Evolutionary conservation across 352 stramenopile species (phyloP).

Genomic region (Hyaloperonospora arabidopsidis): DNA sequence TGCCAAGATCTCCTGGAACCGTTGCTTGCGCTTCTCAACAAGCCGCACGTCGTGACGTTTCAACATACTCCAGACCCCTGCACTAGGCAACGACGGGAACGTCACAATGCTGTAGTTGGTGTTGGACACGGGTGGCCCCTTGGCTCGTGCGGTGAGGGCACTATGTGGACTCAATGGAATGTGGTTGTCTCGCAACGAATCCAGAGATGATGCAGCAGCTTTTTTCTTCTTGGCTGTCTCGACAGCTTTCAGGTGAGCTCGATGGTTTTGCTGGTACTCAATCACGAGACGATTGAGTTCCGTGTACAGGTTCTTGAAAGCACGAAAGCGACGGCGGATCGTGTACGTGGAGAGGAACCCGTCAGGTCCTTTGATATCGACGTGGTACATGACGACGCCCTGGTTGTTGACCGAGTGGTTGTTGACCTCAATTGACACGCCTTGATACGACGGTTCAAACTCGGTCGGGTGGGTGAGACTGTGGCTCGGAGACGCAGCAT

Average conservation of each 20-base stretch:
- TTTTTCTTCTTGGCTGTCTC: no score
- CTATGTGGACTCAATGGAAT: conserved; percentile 42
- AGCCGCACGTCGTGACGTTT: conserved; percentile 75
- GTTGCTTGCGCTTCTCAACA: conserved; percentile 72
- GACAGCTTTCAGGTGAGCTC: background rate
- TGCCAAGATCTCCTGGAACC: conserved; percentile 76
- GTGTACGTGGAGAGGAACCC: conserved; percentile 78
- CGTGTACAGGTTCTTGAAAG: conserved; percentile 72
- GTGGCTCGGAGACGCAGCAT: conserved; percentile 29
- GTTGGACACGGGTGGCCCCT: conserved; percentile 23
- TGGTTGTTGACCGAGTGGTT: conserved; percentile 67
- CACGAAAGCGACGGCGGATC: conserved; percentile 70
- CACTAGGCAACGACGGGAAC: conserved; percentile 57
- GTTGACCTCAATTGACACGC: conserved; percentile 59
- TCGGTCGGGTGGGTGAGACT: conserved; percentile 29
- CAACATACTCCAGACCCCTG: conserved; percentile 73
- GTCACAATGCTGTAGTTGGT: conserved; percentile 41
- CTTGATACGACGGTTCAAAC: conserved; percentile 52
- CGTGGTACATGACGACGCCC: conserved; percentile 84
- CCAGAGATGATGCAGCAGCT: conserved; percentile 1
- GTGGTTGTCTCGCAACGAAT: no score
- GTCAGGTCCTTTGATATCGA: conserved; percentile 76
- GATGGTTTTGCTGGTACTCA: conserved; percentile 24
- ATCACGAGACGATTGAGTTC: conserved; percentile 55
- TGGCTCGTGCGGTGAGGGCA: conserved; percentile 16